Percentiles rank a stretch among this genome's conserved stretches.
phyloP scores from a whole-genome alignment of 345 rosid species.

The Gynandropsis gynandra region DNA sequence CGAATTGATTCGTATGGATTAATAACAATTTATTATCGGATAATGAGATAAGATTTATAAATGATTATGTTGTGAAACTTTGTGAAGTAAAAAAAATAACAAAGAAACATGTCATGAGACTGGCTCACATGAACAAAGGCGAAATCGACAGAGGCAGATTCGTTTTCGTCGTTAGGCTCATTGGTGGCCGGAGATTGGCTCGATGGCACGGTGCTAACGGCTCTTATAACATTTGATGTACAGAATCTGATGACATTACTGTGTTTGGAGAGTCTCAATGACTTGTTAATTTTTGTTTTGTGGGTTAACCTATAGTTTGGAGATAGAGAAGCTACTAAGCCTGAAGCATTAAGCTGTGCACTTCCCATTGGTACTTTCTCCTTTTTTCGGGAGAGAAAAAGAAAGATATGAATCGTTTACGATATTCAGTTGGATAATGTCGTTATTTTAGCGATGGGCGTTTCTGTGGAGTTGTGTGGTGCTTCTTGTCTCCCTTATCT shows the following conservation, averaged over 20 bases:
- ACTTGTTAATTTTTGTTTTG: constrained; percentile 14
- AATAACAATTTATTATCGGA: background rate
- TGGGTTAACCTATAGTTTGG: constrained; percentile 18
- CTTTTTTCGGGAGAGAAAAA: constrained; percentile 7
- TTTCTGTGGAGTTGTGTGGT: constrained; percentile 28
- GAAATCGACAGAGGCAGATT: constrained; percentile 56
- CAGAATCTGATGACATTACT: constrained; percentile 18
- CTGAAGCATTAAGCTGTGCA: constrained; percentile 48
- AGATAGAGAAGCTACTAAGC: constrained; percentile 41
- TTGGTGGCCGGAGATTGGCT: constrained; percentile 26
- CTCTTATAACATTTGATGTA: constrained; percentile 30
- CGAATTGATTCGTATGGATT: background rate
- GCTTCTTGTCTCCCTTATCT: constrained; percentile 36
- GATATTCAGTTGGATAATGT: constrained; percentile 24
- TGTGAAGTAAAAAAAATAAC: background rate
- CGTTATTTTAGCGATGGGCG: constrained; percentile 13
- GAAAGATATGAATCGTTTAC: too few relatives aligned
- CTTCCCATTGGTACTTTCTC: constrained; percentile 45
- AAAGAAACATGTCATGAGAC: background rate
- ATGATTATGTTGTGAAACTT: too few relatives aligned
- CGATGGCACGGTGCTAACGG: constrained; percentile 42
- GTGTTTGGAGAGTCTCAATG: constrained; percentile 24
- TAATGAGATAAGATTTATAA: too few relatives aligned
- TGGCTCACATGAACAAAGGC: constrained; percentile 80
- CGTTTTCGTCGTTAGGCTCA: constrained; percentile 24